Evolutionary conservation across 1,284 basidiomycete species (phyloP).

Genomic region (Malassezia sympodialis): DNA sequence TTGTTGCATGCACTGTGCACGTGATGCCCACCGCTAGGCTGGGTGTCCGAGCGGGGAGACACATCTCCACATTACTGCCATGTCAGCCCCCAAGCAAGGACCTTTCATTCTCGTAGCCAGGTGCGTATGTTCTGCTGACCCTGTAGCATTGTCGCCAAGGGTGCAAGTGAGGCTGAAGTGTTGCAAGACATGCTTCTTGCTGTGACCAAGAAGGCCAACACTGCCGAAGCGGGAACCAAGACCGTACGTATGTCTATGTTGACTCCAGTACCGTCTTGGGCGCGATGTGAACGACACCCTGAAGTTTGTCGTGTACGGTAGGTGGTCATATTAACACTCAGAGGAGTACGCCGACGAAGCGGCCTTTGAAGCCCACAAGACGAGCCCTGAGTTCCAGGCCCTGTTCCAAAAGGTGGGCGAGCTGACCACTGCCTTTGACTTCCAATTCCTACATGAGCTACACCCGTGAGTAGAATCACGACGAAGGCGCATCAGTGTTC

Average conservation of each 20-base stretch:
- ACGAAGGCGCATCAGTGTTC: conserved; percentile 22
- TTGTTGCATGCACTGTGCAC: not conserved
- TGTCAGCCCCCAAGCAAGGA: conserved; percentile 10
- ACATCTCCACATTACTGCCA: not conserved
- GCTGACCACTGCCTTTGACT: conserved; percentile 6
- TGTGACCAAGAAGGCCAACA: conserved; percentile 13
- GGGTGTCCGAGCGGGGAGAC: not conserved
- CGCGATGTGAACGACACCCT: conserved; percentile 6
- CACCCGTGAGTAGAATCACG: not conserved
- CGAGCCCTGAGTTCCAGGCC: conserved; percentile 8
- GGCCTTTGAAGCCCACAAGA: conserved; percentile 9
- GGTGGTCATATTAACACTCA: not conserved
- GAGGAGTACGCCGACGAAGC: conserved; percentile 15
- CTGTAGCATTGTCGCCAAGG: conserved; percentile 11
- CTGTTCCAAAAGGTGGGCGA: not conserved
- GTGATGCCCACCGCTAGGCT: not conserved
- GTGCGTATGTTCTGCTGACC: conserved; percentile 6
- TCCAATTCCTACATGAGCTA: conserved; percentile 10
- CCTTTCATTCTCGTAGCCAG: conserved; percentile 17
- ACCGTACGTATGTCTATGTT: conserved; percentile 8
- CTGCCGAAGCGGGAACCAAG: conserved; percentile 17
- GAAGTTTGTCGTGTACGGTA: conserved; percentile 11
- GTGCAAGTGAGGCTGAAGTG: conserved; percentile 8
- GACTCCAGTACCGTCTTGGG: conserved; percentile 13
- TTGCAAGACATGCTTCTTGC: not conserved